Conservation (phyloP, 1,139 yeast genomes). For the Lodderomyces orthopsilosis region DNA sequence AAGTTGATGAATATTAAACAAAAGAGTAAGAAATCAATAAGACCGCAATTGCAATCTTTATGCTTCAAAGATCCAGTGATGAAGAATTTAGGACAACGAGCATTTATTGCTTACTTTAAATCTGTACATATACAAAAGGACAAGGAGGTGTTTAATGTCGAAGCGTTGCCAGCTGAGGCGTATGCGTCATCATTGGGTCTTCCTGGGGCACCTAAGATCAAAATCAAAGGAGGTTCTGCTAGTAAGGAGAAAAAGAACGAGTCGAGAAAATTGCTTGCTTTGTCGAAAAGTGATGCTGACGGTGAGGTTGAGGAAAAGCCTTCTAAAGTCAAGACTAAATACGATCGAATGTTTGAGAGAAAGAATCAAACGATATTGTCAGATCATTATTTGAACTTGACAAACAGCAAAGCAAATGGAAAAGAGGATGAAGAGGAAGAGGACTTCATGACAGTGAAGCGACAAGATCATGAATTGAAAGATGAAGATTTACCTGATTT, state of each 20-base stretch:
- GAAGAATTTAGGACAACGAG: conserved; percentile 92
- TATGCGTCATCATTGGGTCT: conserved; percentile 87
- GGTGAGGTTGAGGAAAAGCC: conserved; percentile 56
- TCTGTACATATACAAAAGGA: conserved; percentile 86
- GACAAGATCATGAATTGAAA: conserved; percentile 66
- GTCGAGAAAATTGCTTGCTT: conserved; percentile 62
- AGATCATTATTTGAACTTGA: conserved; percentile 78
- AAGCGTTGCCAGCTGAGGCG: conserved; percentile 73
- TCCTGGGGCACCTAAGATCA: conserved; percentile 94
- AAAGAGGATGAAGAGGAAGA: conserved; percentile 31
- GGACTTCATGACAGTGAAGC: conserved; percentile 81
- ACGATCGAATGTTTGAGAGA: conserved; percentile 95
- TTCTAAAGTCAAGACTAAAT: conserved; percentile 75
- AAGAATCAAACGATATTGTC: conserved; percentile 90
- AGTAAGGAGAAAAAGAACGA: conserved; percentile 78
- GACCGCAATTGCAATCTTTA: conserved; percentile 81
- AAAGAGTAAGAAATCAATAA: conserved; percentile 73
- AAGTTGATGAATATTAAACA: conserved; percentile 73
- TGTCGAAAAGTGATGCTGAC: conserved; percentile 61
- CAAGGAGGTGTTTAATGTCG: conserved; percentile 77
- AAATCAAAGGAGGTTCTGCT: conserved; percentile 51
- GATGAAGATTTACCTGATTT: conserved; percentile 66
- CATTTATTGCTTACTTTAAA: conserved; percentile 85
- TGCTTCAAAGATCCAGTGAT: conserved; percentile 90
- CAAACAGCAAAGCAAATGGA: conserved; percentile 36